phyloP scores from a whole-genome alignment of 192 early-diverging fungal genomes.

The Entomortierella lignicola region DNA sequence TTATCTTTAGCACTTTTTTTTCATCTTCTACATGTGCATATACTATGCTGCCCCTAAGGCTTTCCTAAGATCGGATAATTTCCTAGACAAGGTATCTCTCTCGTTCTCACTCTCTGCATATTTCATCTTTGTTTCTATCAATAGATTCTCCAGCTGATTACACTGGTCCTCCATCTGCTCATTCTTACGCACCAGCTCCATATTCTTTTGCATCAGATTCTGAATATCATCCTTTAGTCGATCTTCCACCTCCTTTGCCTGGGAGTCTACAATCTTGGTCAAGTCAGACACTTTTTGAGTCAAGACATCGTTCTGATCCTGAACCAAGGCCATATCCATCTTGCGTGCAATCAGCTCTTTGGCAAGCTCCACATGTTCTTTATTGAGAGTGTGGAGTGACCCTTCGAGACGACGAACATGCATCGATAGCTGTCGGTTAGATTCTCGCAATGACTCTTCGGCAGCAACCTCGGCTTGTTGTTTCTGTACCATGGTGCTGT shows the following conservation, averaged over 20 bases:
- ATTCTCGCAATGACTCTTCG: conserved; percentile 68
- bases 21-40: no score
- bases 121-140: conserved; percentile 80
- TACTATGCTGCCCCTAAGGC: conserved; percentile 61
- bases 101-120: conserved; percentile 92
- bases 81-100: conserved; percentile 72
- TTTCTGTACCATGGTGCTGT: conserved; percentile 58
- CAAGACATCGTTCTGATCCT: conserved; percentile 69
- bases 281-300: conserved; percentile 69
- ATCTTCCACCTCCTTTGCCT: conserved; percentile 72
- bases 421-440: conserved; percentile 76
- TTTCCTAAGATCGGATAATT: conserved; percentile 73
- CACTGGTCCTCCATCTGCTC: conserved; percentile 72
- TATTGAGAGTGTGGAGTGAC: conserved; percentile 74
- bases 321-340: conserved; percentile 64
- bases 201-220: conserved; percentile 83
- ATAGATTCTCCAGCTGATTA: conserved; percentile 74
- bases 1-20: no score
- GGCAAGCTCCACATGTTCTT: conserved; percentile 80
- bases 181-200: conserved; percentile 76
- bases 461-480: conserved; percentile 79
- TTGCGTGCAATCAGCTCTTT: conserved; percentile 71
- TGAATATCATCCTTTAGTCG: conserved; percentile 80
- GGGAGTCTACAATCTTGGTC: conserved; percentile 65
- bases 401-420: conserved; percentile 75